These are phyloP conservation scores for Ambrosiella beaveri DNA, from an alignment of 2,329 filamentous ascomycete genomes.

Conservation along the genomic window DNA sequence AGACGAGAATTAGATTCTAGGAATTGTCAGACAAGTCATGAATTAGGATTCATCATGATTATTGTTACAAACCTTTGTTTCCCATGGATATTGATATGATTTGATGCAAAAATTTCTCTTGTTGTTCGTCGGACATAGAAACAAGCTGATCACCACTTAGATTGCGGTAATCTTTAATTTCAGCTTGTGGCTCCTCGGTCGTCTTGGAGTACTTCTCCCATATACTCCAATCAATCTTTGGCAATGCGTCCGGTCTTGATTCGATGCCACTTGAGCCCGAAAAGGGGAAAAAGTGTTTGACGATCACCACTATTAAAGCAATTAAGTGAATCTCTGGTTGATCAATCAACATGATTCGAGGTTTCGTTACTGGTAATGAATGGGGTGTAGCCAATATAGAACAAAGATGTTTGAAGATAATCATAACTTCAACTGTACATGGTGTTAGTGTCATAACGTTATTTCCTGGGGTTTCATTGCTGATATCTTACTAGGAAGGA, in stretches of 20 bases:
- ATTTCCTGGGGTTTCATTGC: not conserved
- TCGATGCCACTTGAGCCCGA: conserved; percentile 26
- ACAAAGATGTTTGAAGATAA: conserved; percentile 6
- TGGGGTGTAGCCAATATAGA: conserved; percentile 3
- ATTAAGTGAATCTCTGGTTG: conserved; percentile 63
- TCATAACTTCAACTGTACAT: conserved; percentile 15
- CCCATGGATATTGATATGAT: conserved; percentile 17
- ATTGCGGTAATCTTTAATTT: conserved; percentile 27
- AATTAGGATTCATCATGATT: too few species aligned
- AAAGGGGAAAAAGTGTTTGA: conserved; percentile 67
- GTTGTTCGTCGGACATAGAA: conserved; percentile 38
- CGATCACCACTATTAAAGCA: conserved; percentile 52
- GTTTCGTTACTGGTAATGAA: conserved; percentile 4
- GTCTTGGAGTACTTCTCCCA: conserved; percentile 31
- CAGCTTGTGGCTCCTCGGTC: conserved; percentile 15
- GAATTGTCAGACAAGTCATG: not conserved
- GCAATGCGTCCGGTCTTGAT: conserved; percentile 14
- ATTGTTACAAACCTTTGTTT: conserved; percentile 1
- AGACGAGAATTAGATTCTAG: not conserved
- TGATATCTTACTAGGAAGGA: conserved; percentile 47
- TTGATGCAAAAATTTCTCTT: conserved; percentile 47
- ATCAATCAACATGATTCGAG: conserved; percentile 22
- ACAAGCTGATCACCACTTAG: conserved; percentile 45
- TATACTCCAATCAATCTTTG: conserved; percentile 46
- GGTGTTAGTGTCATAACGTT: not conserved